phyloP scores from a whole-genome alignment of 345 rosid genomes.

The Pelargonium nanum region DNA sequence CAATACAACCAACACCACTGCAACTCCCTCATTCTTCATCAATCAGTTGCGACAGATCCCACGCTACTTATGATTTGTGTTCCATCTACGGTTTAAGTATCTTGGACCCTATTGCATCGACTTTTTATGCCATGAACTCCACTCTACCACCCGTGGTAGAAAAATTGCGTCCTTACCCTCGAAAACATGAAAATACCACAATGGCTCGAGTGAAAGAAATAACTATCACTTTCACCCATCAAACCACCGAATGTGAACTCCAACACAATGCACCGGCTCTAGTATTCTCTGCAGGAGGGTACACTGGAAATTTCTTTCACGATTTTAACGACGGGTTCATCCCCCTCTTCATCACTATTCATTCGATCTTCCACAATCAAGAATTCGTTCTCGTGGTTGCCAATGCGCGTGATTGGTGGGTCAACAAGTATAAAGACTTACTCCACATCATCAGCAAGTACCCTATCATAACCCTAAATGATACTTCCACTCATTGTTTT shows the following conservation, averaged over 20 bases:
- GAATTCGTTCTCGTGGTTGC: slow-evolving; percentile 16
- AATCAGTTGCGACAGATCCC: slow-evolving; percentile 42
- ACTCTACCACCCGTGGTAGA: slow-evolving; percentile 1
- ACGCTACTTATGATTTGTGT: slow-evolving; percentile 36
- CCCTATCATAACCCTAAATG: slow-evolving; percentile 15
- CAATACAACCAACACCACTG: too few species aligned
- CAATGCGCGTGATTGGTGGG: slow-evolving; percentile 17
- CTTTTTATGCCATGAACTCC: slow-evolving; percentile 22
- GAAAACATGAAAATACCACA: slow-evolving; percentile 28
- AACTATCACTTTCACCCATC: slow-evolving; percentile 23
- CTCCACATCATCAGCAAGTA: slow-evolving; percentile 8
- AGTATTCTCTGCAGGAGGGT: slow-evolving; percentile 27
- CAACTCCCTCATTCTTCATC: not conserved
- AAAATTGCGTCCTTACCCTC: slow-evolving; percentile 48
- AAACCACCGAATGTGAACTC: slow-evolving; percentile 16
- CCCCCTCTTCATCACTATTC: slow-evolving; percentile 30
- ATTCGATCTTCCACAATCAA: slow-evolving; percentile 11
- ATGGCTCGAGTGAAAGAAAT: slow-evolving; percentile 35
- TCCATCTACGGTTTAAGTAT: slow-evolving; percentile 31
- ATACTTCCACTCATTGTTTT: slow-evolving; percentile 22
- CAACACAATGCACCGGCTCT: slow-evolving; percentile 16
- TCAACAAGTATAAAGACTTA: slow-evolving; percentile 15
- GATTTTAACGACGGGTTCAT: slow-evolving; percentile 25
- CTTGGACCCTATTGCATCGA: slow-evolving; percentile 25
- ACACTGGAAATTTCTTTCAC: slow-evolving; percentile 30